Conservation (phyloP, 768 basidiomycete genomes). For the Favolaschia claudopus region DNA sequence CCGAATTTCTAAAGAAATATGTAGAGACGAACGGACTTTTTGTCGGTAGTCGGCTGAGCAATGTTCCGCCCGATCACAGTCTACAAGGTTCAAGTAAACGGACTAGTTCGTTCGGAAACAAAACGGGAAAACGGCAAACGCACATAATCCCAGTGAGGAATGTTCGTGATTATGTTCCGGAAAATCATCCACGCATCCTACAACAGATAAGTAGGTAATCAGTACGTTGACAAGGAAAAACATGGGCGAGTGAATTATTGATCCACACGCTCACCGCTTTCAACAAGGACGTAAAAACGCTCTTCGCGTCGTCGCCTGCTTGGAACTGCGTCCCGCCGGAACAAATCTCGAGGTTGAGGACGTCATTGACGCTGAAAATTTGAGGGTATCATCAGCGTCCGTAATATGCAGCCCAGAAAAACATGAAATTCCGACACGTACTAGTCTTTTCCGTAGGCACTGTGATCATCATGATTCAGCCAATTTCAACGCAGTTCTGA, state of each 20-base stretch:
- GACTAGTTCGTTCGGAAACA: constrained; percentile 2
- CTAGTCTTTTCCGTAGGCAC: constrained; percentile 30
- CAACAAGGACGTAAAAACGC: constrained; percentile 49
- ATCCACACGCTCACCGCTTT: constrained; percentile 32
- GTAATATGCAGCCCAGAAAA: not conserved
- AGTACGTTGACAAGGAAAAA: not conserved
- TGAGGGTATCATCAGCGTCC: not conserved
- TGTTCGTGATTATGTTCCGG: constrained; percentile 48
- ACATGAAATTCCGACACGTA: not conserved
- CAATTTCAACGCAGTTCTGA: not conserved
- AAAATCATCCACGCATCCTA: constrained; percentile 61
- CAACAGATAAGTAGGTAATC: not conserved
- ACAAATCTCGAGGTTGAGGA: constrained; percentile 54
- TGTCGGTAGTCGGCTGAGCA: constrained; percentile 49
- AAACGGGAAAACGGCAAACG: constrained; percentile 15
- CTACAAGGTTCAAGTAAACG: constrained; percentile 35
- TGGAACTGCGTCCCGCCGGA: constrained; percentile 54
- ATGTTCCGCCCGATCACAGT: constrained; percentile 54
- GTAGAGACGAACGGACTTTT: constrained; percentile 16
- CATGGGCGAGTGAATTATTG: not conserved
- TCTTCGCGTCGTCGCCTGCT: constrained; percentile 35
- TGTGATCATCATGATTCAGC: not conserved
- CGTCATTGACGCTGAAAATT: constrained; percentile 51
- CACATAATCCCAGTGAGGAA: constrained; percentile 59
- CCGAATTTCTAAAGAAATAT: not conserved